Evolutionary conservation across 257 asterid species (phyloP).

Genomic region (Fraxinus cuspidata): DNA sequence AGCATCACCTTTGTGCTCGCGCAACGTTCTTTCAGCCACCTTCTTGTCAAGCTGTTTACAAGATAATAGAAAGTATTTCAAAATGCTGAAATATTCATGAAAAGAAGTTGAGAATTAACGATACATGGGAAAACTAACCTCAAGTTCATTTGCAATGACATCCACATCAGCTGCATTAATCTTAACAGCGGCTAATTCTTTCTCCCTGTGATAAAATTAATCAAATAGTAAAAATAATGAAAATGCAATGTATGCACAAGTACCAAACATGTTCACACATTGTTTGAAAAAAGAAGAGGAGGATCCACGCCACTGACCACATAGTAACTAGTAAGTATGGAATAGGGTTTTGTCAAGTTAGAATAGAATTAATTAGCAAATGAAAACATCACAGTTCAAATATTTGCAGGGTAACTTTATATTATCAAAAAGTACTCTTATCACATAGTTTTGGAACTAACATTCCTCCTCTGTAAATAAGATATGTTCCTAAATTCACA

Average conservation of each 20-base stretch:
- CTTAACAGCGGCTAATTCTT: conserved; percentile 89
- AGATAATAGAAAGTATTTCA: not conserved
- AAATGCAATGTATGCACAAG: not conserved
- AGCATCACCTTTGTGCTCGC: conserved; percentile 92
- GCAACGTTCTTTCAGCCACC: conserved; percentile 81
- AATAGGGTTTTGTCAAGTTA: not conserved
- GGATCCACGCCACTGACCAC: not conserved
- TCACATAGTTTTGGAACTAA: not conserved
- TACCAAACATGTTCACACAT: not conserved
- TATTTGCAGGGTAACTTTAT: not conserved
- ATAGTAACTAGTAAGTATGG: not conserved
- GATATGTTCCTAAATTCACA: not conserved
- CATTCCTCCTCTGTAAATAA: not conserved
- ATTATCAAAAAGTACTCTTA: not conserved
- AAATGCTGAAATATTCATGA: not conserved
- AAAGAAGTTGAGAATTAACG: not conserved
- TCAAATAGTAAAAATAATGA: conserved; percentile 6
- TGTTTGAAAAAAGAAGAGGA: not conserved
- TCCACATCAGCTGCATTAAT: conserved; percentile 86
- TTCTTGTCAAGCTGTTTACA: conserved; percentile 76
- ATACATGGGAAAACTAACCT: conserved; percentile 41
- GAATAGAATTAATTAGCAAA: not conserved
- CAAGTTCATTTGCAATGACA: conserved; percentile 83
- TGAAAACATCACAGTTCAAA: not conserved
- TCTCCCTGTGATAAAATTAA: conserved; percentile 62